A percentile compares a stretch with the other conserved stretches of the same genome.
phyloP scores from a whole-genome alignment of 1,284 basidiomycete genomes.

The Sanghuangporus sanghuang region DNA sequence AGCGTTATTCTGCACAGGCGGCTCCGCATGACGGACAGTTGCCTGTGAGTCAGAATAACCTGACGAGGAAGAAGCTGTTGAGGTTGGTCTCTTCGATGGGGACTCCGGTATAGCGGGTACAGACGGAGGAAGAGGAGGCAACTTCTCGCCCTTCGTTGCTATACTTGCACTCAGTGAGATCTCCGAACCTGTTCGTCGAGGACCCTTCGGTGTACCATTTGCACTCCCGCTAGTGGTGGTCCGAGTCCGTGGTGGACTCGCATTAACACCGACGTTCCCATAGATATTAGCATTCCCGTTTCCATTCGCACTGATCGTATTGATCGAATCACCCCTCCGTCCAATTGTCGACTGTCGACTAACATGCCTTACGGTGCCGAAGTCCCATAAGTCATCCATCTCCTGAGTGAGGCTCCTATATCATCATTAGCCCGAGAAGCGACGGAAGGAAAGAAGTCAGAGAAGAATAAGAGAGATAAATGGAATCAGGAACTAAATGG shows the following conservation, averaged over 20 bases:
- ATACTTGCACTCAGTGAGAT: conserved; percentile 37
- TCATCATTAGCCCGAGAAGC: conserved; percentile 6
- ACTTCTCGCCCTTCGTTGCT: conserved; percentile 45
- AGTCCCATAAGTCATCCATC: conserved; percentile 90
- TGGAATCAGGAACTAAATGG: background rate
- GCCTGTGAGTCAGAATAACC: conserved; percentile 47
- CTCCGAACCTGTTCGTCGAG: conserved; percentile 48
- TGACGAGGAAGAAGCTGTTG: conserved; percentile 32
- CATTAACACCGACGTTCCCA: background rate
- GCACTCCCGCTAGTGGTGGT: conserved; percentile 9
- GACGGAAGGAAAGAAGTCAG: conserved; percentile 16
- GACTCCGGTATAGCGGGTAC: conserved; percentile 19
- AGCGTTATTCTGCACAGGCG: conserved; percentile 25
- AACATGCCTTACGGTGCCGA: conserved; percentile 80
- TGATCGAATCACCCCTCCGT: conserved; percentile 31
- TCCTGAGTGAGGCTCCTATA: conserved; percentile 54
- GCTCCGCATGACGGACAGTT: conserved; percentile 55
- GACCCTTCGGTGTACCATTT: conserved; percentile 24
- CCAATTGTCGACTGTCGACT: conserved; percentile 56
- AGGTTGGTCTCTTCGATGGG: conserved; percentile 19
- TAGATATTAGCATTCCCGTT: conserved; percentile 11
- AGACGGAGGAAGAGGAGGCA: conserved; percentile 51
- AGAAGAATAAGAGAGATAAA: background rate
- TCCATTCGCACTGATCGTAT: conserved; percentile 15
- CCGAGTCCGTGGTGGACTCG: conserved; percentile 13